Base-by-base conservation (phyloP, 2,329 filamentous ascomycete species). In the Ophiostoma triangulosporum region DNA sequence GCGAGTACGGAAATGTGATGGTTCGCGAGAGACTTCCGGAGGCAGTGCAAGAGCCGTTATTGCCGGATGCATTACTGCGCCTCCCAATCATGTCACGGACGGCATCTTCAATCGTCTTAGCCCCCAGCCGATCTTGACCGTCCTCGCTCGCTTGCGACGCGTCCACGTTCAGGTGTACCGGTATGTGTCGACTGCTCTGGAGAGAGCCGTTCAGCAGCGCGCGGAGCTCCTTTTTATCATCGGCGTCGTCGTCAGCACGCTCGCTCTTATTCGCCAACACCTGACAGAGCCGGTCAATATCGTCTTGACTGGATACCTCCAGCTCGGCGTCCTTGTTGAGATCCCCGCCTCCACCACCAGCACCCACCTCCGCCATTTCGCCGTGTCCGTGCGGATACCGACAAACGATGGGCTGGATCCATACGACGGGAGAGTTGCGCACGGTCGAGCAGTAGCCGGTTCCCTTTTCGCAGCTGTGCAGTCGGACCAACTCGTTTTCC, bases 391-490 rank as follows among this genome's bases (percentile, higher is more conserved):
- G 67, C 1, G 70, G 62, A 4, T 77, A 68, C 27, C 83, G 80
- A 4, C 81, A 80, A 15, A 95, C 76, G 40, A 96, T 82, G 0
- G 90, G 90, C 6, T 79, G 80, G 52, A 96, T 91, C 62, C 78
- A 83, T 6, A 96, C 83, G 0, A 86, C 76, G 0, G 76, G 72
- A 1, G n/a, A 3, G 6, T 64, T 72, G 59, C 63, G 64, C 48
- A 69, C 71, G 0, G 73, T 68, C 0, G 69, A 62, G 59, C 84
- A 88, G 22, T 75, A 73, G 56, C 76, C 36, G 3, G 12, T 78
- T 0, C 82, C 86, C 57, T 80, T 83, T 62, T 95, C 89, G 60
- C 91, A 96, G 62, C 88, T 94, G 65, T 97, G 91, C 6, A 97
- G 72, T 2, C 84, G 79, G 0, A 79, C 80, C 20, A 6, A 5